These are phyloP conservation scores for Cordia subcordata DNA, from an alignment of 257 asterid species.

Conservation along the genomic window DNA sequence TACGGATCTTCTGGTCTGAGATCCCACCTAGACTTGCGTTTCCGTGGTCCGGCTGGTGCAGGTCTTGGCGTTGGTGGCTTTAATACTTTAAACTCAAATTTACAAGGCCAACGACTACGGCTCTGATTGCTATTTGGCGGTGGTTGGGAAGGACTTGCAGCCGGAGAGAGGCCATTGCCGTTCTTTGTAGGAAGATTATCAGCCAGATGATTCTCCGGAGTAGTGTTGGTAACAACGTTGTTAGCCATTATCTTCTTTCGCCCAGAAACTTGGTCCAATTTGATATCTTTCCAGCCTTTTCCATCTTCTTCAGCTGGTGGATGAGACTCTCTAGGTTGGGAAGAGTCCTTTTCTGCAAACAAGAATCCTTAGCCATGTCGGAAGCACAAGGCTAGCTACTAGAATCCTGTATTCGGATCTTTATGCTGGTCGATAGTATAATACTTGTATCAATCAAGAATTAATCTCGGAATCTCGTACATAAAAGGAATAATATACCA, in stretches of 20 bases:
- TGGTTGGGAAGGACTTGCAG: slow-evolving; percentile 1
- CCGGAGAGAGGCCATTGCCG: not conserved
- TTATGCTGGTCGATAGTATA: too few species aligned
- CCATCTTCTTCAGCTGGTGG: not conserved
- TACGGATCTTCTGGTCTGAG: slow-evolving; percentile 17
- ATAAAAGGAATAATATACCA: too few species aligned
- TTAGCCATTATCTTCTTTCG: not conserved
- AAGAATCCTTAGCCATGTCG: too few species aligned
- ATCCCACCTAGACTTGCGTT: slow-evolving; percentile 40
- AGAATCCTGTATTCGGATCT: too few species aligned
- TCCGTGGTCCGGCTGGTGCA: not conserved
- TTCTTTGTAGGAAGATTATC: not conserved
- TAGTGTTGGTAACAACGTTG: not conserved
- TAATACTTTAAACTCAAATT: slow-evolving; percentile 23
- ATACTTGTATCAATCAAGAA: too few species aligned
- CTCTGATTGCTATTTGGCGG: not conserved
- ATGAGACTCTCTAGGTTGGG: too few species aligned
- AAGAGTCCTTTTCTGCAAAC: too few species aligned
- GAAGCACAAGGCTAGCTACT: too few species aligned
- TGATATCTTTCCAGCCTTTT: slow-evolving; percentile 26
- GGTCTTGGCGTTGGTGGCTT: slow-evolving; percentile 16
- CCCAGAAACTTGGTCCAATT: slow-evolving; percentile 9
- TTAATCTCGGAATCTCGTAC: too few species aligned
- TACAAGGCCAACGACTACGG: slow-evolving; percentile 29
- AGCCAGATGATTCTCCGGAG: not conserved